Evolutionary conservation across 345 rosid genomes (phyloP), one percentile per base, ranked within the genome.

Genomic region (Angophora floribunda): DNA sequence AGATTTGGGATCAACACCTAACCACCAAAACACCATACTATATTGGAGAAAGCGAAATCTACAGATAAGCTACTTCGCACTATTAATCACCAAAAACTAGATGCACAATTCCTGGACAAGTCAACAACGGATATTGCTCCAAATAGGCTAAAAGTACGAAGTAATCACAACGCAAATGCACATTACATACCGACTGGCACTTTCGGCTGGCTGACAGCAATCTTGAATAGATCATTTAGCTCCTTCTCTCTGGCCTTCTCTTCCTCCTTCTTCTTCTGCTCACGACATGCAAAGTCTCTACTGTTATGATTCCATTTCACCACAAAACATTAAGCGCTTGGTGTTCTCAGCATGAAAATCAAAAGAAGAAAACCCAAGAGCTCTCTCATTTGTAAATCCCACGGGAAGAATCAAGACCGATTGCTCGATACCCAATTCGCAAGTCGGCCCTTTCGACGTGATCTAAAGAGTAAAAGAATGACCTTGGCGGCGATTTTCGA

Each of bases 1-100:
- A 11, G 99, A 98, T 94, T 97, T 98, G 24, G 99, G 99, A 93
- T 98, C 98, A 90, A 95, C 99, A 92, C 99, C 99, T 98, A 88
- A 87, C 51, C 88, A 88, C 80, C 52, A 89, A 50, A 78, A 85
- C 79, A 53, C 85, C 88, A 87, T 28, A 41, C 65, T 55, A 79
- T 86, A 85, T 61, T 32, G 85, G 55, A 85, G 63, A 28, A 85
- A 51, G 86, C 30, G 32, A 59, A 30, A 63, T 51, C 63, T 26
- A 65, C 44, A 47, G 44, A 28, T 85, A 55, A 51, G 63, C 28
- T 9, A 85, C 49, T 36, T 21, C 50, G 36, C 82, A 36, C 82
- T 36, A 70, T 17, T 9, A 70, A 70, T 36, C 82, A 36, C 47
- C 82, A 70, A 36, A 36, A 70, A 70, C 26, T 36, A 36, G 6